Conservation (phyloP, 2,329 filamentous ascomycete genomes). For the Talaromyces verruculosus region DNA sequence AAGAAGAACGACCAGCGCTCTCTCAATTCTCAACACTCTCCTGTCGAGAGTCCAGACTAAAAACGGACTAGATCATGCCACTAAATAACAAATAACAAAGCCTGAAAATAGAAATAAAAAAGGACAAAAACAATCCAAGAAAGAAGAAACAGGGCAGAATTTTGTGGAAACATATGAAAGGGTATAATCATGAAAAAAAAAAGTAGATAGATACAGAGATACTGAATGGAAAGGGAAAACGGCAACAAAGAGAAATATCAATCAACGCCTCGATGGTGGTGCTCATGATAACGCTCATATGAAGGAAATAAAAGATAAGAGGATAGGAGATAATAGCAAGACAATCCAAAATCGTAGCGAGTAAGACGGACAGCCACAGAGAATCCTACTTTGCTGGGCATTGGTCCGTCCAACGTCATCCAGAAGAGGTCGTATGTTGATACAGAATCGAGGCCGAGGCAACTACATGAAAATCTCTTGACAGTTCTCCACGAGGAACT, state of each 20-base stretch:
- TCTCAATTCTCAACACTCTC: slow-evolving; percentile 3
- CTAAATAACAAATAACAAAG: not conserved
- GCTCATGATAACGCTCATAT: slow-evolving; percentile 20
- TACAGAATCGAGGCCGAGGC: not conserved
- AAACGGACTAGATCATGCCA: slow-evolving; percentile 7
- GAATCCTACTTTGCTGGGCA: not conserved
- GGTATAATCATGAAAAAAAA: slow-evolving; percentile 19
- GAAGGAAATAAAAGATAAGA: slow-evolving; percentile 15
- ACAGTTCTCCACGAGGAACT: slow-evolving; percentile 90
- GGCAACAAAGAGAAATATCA: slow-evolving; percentile 1
- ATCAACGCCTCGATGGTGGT: slow-evolving; percentile 17
- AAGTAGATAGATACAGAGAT: slow-evolving; percentile 5
- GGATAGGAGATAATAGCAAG: not conserved
- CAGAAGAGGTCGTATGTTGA: not conserved
- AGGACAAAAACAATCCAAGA: not conserved
- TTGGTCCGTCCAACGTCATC: not conserved
- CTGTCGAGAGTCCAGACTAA: not conserved
- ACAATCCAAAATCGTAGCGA: not conserved
- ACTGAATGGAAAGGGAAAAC: slow-evolving; percentile 15
- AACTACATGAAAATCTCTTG: slow-evolving; percentile 68
- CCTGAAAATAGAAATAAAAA: not conserved
- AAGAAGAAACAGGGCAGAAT: not conserved
- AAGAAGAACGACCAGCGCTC: slow-evolving; percentile 17
- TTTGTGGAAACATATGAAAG: not conserved
- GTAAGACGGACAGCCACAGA: not conserved